Evolutionary conservation across 495 filamentous ascomycete species (phyloP).

Genomic region (Tuber aestivum): DNA sequence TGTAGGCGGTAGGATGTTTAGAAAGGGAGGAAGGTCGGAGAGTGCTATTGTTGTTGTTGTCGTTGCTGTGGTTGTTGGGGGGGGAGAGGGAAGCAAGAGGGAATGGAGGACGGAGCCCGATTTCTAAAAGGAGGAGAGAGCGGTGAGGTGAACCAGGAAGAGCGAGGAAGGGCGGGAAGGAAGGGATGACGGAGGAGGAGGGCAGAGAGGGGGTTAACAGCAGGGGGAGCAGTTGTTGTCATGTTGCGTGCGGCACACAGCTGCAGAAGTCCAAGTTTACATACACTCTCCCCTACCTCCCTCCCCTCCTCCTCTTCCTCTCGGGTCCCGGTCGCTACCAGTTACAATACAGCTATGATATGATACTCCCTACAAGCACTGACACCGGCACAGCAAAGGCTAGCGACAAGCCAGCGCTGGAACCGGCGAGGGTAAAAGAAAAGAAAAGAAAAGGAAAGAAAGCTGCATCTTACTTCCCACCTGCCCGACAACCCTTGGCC

Average conservation of each 20-base stretch:
- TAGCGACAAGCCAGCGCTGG: not conserved
- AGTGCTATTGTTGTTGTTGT: not conserved
- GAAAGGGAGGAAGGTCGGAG: not conserved
- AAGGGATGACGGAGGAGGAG: slow-evolving; percentile 11
- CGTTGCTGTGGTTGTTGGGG: slow-evolving; percentile 15
- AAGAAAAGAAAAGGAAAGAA: not conserved
- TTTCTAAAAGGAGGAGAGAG: slow-evolving; percentile 43
- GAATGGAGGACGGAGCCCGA: slow-evolving; percentile 31
- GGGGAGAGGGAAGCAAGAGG: slow-evolving; percentile 24
- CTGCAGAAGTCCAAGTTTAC: slow-evolving; percentile 1
- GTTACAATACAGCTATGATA: slow-evolving; percentile 1
- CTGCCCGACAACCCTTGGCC: not conserved
- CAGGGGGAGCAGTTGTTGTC: slow-evolving; percentile 16
- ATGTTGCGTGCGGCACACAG: slow-evolving; percentile 3
- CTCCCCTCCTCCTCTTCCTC: not conserved
- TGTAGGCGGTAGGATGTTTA: slow-evolving; percentile 14
- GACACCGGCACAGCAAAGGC: not conserved
- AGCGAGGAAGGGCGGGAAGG: slow-evolving; percentile 11
- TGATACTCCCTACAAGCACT: not conserved
- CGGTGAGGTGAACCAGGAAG: slow-evolving; percentile 22
- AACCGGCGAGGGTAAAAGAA: not conserved
- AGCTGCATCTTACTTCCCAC: not conserved
- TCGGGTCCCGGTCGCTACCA: not conserved
- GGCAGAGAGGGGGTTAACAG: slow-evolving; percentile 39
- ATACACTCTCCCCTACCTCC: not conserved